Evolutionary conservation across 495 filamentous ascomycete species (phyloP), one percentile per base, ranked within the genome.

Genomic region (Talaromyces proteolyticus): DNA sequence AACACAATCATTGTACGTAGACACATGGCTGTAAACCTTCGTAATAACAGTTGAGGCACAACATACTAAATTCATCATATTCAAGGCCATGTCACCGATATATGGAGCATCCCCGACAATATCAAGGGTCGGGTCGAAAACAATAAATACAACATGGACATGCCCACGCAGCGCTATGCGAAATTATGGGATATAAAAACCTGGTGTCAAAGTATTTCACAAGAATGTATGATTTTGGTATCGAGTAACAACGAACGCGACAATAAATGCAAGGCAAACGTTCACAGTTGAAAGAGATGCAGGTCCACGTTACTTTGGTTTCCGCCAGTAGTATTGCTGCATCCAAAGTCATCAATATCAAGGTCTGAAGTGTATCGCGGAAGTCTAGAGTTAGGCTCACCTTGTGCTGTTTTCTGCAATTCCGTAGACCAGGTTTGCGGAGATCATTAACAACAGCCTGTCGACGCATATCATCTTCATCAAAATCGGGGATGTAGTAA

Each of bases 301-400:
- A 45, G 17, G 17, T 45, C 12, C 12, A 11, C n/a, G 11, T 61
- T 61, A 75, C 73, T 84, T 84, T 34, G 89, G 89, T 58, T 87
- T 85, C 61, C 87, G 88, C 89, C 89, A 95, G 71, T 85, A 95
- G 65, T 95, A 93, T 95, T 93, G 89, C 89, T 95, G 49, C 42
- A 51, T 46, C 49, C 26, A 14, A 55, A 44, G 50, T 25, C 43
- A 59, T 55, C 20, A 49, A 36, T 49, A 3, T 40, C 16, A 58
- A 47, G 37, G 40, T 23, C 20, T 25, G 4, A 26, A 53, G 19
- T 45, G n/a, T n/a, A n/a, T n/a, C n/a, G n/a, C n/a, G n/a, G n/a
- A n/a, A n/a, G n/a, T 10, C 3, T 58, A 42, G 14, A 49, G 26
- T 36, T 47, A 53, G 29, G 68, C 74, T 61, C 72, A 98, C 93